Evolutionary conservation across 1,139 yeast species (phyloP).

Genomic region (Geotrichum australiense): DNA sequence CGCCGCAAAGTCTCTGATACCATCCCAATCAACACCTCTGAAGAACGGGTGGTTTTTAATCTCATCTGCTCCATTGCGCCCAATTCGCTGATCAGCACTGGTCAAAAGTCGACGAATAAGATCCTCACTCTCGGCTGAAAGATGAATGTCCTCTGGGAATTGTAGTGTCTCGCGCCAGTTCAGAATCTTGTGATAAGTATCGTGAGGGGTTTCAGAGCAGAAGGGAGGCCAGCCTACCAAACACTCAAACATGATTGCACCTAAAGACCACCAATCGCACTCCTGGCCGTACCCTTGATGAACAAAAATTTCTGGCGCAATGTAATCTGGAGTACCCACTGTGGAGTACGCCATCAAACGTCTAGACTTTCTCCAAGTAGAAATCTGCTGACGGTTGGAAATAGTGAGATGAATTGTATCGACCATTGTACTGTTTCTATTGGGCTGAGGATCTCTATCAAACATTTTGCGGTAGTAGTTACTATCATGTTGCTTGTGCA

Average conservation of each 20-base stretch:
- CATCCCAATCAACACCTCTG: conserved; percentile 90
- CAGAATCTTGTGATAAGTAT: conserved; percentile 87
- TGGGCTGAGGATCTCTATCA: conserved; percentile 40
- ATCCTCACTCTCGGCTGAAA: conserved; percentile 92
- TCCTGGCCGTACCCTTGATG: conserved; percentile 99
- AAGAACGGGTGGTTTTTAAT: conserved; percentile 88
- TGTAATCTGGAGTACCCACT: conserved; percentile 98
- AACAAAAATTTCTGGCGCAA: conserved; percentile 94
- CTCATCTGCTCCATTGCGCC: conserved; percentile 90
- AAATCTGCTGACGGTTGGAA: conserved; percentile 94
- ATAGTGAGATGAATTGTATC: conserved; percentile 94
- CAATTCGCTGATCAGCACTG: conserved; percentile 77
- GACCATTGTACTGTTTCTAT: conserved; percentile 78
- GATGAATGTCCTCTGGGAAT: conserved; percentile 93
- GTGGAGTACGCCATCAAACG: conserved; percentile 97
- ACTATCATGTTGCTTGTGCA: conserved; percentile 67
- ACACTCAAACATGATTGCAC: conserved; percentile 98
- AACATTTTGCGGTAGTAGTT: conserved; percentile 59
- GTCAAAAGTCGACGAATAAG: conserved; percentile 77
- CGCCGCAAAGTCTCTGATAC: conserved; percentile 86
- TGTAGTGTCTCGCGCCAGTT: conserved; percentile 92
- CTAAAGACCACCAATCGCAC: conserved; percentile 99
- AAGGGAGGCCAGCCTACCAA: conserved; percentile 99
- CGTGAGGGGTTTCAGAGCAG: conserved; percentile 98
- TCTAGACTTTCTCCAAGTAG: conserved; percentile 96